Percentiles rank a stretch among this genome's conserved stretches.
phyloP scores from a whole-genome alignment of 2,329 filamentous ascomycete species.

The Nigrospora oryzae region DNA sequence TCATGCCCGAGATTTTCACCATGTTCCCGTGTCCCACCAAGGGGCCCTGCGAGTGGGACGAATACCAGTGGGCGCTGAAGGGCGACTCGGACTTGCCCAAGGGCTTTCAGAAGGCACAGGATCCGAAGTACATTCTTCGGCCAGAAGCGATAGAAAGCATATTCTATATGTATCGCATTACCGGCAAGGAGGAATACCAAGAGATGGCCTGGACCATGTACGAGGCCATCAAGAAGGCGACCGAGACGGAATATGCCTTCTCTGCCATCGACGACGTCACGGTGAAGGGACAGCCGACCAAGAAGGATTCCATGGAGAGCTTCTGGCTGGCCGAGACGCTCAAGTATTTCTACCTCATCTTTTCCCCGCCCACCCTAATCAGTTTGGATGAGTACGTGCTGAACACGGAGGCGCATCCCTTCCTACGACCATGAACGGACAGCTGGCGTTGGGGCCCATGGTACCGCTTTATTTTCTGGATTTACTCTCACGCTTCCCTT shows the following conservation, averaged over 20 bases:
- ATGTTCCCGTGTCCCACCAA: background rate
- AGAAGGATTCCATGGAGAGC: slow-evolving; percentile 35
- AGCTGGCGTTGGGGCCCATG: no score
- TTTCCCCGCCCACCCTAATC: slow-evolving; percentile 54
- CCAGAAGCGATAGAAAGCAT: slow-evolving; percentile 21
- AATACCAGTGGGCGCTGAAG: background rate
- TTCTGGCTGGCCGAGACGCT: slow-evolving; percentile 69
- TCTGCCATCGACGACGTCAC: slow-evolving; percentile 15
- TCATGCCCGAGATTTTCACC: slow-evolving; percentile 49
- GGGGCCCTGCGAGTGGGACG: background rate
- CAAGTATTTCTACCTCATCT: slow-evolving; percentile 69
- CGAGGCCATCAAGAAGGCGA: slow-evolving; percentile 13
- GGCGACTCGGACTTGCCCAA: slow-evolving; percentile 9
- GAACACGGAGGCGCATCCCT: slow-evolving; percentile 44
- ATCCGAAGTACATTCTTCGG: slow-evolving; percentile 15
- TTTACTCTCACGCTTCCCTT: no score
- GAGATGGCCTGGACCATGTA: slow-evolving; percentile 18
- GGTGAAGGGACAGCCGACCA: slow-evolving; percentile 5
- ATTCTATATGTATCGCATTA: slow-evolving; percentile 16
- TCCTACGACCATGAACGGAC: slow-evolving; percentile 1
- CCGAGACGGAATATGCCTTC: slow-evolving; percentile 15
- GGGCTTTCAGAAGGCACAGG: slow-evolving; percentile 14
- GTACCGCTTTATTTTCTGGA: no score
- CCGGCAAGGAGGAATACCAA: slow-evolving; percentile 11
- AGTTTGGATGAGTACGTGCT: slow-evolving; percentile 61